Evolutionary conservation across 345 rosid species (phyloP).

Genomic region (Gossypium ekmanianum): DNA sequence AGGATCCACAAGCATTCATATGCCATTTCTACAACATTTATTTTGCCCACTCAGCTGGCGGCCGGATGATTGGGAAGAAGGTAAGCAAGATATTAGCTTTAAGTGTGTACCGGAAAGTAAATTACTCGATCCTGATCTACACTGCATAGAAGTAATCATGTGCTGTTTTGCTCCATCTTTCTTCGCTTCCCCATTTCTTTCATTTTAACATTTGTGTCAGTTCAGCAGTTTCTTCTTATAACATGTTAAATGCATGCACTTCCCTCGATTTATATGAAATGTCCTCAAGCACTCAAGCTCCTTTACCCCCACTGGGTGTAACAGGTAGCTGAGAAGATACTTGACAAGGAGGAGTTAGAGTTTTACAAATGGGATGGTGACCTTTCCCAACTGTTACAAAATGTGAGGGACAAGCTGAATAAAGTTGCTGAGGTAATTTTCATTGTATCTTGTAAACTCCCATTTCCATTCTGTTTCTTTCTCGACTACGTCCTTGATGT

Average conservation of each 20-base stretch:
- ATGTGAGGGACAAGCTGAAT: slow-evolving; percentile 74
- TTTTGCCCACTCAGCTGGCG: slow-evolving; percentile 96
- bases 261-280: neutral
- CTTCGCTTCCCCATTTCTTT: neutral
- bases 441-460: neutral
- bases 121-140: neutral
- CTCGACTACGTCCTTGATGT: neutral
- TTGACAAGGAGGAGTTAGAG: slow-evolving; percentile 59
- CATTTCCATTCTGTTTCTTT: neutral
- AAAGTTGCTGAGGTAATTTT: slow-evolving; percentile 61
- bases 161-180: neutral
- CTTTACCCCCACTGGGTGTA: neutral
- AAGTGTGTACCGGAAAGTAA: neutral
- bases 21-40: slow-evolving; percentile 96
- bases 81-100: slow-evolving; percentile 30
- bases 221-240: neutral
- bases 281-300: neutral
- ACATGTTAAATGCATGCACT: neutral
- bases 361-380: slow-evolving; percentile 97
- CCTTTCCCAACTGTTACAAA: slow-evolving; percentile 67
- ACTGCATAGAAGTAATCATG: neutral
- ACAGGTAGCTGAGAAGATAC: slow-evolving; percentile 74
- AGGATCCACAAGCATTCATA: slow-evolving; percentile 90
- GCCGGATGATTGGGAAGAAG: slow-evolving; percentile 95
- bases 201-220: neutral